Evolutionary conservation across 148 eudicot species (phyloP), one percentile per base, ranked within the genome.

Genomic region (Rhododendron molle): DNA sequence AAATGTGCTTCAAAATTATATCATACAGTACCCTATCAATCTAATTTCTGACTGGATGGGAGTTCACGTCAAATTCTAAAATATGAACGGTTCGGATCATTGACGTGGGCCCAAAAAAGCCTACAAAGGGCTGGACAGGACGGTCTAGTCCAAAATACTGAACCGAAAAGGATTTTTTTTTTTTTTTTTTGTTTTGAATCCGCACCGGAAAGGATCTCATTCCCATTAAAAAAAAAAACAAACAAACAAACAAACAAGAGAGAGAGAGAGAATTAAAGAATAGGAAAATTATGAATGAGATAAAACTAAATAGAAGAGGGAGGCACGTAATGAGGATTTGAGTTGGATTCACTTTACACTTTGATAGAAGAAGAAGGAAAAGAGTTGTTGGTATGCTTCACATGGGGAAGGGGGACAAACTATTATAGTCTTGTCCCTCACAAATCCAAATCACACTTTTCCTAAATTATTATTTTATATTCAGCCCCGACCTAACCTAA

Each of bases 301-400:
- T 3, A 58, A 26, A 26, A 7, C 47, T 81, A 86, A 86, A 86
- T 81, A 23, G 60, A 36, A 71, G 82, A 67, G n/a, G 83, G 36
- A 52, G 83, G 43, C 88, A 88, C 72, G 86, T 36, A 83, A 88
- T 79, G 86, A 83, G 81, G 81, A 13, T 43, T 83, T 81, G 87
- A 56, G 86, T 83, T 79, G 88, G 87, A 74, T 81, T 44, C 86
- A 87, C 89, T 87, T 89, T 89, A 87, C 89, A 85, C 79, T 87
- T 87, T 82, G 80, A 89, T 83, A 44, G 76, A 85, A 88, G 88
- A n/a, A n/a, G n/a, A n/a, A n/a, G n/a, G n/a, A 76, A 86, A 84
- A 73, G 82, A 82, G 60, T 54, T 49, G 87, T 83, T 83, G 84
- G 71, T 28, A 86, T 44, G 38, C 78, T 23, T 89, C 91, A 89